phyloP scores from a whole-genome alignment of 106 monocot species.

The Alisma plantagoaquatica region DNA sequence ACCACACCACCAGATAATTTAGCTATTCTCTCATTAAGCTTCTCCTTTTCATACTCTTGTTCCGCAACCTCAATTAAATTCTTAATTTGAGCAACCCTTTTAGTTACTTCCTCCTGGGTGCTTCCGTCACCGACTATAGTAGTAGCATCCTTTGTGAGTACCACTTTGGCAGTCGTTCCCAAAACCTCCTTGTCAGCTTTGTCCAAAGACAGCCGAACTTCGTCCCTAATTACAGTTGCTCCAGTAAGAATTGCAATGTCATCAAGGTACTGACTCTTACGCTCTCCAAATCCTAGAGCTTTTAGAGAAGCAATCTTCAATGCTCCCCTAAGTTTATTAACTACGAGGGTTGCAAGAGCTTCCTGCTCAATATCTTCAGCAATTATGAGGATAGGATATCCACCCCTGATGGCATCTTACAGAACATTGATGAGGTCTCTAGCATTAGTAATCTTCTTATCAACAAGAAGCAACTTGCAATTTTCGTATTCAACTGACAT shows the following conservation, averaged over 20 bases:
- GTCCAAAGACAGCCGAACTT: slow-evolving; percentile 25
- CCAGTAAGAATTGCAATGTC: too few relatives aligned
- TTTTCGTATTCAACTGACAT: too few relatives aligned
- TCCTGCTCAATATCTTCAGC: slow-evolving; percentile 95
- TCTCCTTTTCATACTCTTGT: too few relatives aligned
- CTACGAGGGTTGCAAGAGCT: slow-evolving; percentile 80
- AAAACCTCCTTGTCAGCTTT: slow-evolving; percentile 28
- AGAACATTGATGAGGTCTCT: slow-evolving; percentile 76
- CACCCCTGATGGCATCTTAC: too few relatives aligned
- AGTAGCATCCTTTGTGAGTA: too few relatives aligned
- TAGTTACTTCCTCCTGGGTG: slow-evolving; percentile 26
- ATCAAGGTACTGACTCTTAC: too few relatives aligned
- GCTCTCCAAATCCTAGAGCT: too few relatives aligned
- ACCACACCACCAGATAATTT: slow-evolving; percentile 33
- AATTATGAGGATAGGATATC: slow-evolving; percentile 58
- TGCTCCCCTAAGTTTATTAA: slow-evolving; percentile 78
- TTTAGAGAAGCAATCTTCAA: slow-evolving; percentile 85
- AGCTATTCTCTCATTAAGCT: too few relatives aligned
- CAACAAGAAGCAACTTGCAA: slow-evolving; percentile 88
- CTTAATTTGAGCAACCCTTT: too few relatives aligned
- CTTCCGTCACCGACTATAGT: slow-evolving; percentile 34
- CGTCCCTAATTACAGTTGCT: slow-evolving; percentile 30
- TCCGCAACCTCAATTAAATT: too few relatives aligned
- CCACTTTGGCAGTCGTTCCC: slow-evolving; percentile 30
- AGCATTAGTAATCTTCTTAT: slow-evolving; percentile 87